These are phyloP conservation scores for Zygosaccharomyces sapae DNA, from an alignment of 1,139 yeast genomes.

Conservation along the genomic window DNA sequence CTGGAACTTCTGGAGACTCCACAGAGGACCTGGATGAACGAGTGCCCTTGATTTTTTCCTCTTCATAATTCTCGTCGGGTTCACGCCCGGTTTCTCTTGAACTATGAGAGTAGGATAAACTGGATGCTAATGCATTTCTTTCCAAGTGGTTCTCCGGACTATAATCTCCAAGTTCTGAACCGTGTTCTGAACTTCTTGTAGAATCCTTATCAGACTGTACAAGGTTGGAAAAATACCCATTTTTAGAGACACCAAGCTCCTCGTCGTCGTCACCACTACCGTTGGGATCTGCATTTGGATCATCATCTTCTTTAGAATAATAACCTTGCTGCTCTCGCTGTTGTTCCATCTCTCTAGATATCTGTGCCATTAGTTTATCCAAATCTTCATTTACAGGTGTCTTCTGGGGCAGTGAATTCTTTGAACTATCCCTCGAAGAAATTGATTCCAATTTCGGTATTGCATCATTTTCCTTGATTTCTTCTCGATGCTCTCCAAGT, in stretches of 20 bases:
- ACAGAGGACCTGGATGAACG: background rate
- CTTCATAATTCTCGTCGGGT: background rate
- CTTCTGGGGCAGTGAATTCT: constrained; percentile 10
- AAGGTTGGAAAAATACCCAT: constrained; percentile 23
- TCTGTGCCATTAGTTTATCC: constrained; percentile 32
- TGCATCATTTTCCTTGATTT: background rate
- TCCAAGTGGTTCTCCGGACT: constrained; percentile 4
- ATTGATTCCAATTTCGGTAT: constrained; percentile 5
- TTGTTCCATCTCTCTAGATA: constrained; percentile 35
- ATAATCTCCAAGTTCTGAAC: background rate
- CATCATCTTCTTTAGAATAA: constrained; percentile 2
- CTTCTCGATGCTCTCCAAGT: background rate
- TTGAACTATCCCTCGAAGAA: constrained; percentile 13
- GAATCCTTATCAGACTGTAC: constrained; percentile 8
- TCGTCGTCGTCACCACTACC: background rate
- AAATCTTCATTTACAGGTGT: constrained; percentile 29
- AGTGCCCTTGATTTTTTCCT: constrained; percentile 1
- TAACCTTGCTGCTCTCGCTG: constrained; percentile 2
- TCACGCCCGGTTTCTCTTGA: constrained; percentile 4
- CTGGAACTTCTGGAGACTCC: background rate
- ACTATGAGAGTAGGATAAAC: constrained; percentile 5
- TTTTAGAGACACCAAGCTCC: constrained; percentile 21
- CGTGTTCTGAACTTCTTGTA: background rate
- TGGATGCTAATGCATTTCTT: constrained; percentile 1
- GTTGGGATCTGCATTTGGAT: constrained; percentile 1